phyloP scores from a whole-genome alignment of 106 monocot genomes.

The Acanthochlamys bracteata region DNA sequence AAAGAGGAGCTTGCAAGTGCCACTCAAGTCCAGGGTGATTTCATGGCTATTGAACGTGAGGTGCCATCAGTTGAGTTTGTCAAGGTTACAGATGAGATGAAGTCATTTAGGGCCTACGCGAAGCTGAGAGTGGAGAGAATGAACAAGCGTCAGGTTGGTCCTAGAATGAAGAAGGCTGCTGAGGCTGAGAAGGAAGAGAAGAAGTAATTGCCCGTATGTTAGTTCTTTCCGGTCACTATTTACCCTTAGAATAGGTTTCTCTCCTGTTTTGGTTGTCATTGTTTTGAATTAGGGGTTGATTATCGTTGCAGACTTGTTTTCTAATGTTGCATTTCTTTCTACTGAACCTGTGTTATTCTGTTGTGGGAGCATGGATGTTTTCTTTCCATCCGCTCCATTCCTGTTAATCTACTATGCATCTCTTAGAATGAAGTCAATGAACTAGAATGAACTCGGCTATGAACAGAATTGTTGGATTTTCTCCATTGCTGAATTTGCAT shows the following conservation, averaged over 20 bases:
- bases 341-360: too few relatives aligned
- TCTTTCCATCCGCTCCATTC: too few relatives aligned
- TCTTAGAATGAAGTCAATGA: too few relatives aligned
- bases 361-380: too few relatives aligned
- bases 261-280: background rate
- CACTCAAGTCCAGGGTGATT: slow-evolving; percentile 26
- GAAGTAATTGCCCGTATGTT: slow-evolving; percentile 20
- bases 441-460: too few relatives aligned
- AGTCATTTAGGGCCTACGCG: slow-evolving; percentile 44
- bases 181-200: slow-evolving; percentile 75
- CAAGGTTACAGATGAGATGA: slow-evolving; percentile 63
- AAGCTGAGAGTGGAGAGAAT: slow-evolving; percentile 53
- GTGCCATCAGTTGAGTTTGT: slow-evolving; percentile 25
- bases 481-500: too few relatives aligned
- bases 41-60: slow-evolving; percentile 21
- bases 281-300: too few relatives aligned
- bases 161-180: slow-evolving; percentile 60
- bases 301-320: too few relatives aligned
- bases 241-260: background rate
- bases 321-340: too few relatives aligned
- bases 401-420: too few relatives aligned
- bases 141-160: slow-evolving; percentile 50
- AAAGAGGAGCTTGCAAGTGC: slow-evolving; percentile 26
- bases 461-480: too few relatives aligned
- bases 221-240: background rate